Evolutionary conservation across 2,329 filamentous ascomycete genomes (phyloP).

Genomic region (Oidium heveae): DNA sequence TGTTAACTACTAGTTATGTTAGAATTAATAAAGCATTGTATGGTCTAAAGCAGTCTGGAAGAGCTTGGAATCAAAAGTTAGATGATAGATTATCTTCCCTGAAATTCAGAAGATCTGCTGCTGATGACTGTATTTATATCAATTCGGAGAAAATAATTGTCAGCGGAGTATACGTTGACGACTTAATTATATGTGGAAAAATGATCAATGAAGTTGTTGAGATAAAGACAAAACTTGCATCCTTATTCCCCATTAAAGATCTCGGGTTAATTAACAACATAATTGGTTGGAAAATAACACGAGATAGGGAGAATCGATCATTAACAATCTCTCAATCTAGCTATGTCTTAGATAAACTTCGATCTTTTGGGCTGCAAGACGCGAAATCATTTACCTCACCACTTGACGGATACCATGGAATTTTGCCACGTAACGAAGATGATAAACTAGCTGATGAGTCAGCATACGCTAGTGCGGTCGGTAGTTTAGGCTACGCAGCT

Average conservation of each 20-base stretch:
- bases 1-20: neutral
- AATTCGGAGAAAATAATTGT: neutral
- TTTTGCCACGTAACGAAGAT: neutral
- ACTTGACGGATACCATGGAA: neutral
- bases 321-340: neutral
- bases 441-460: neutral
- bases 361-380: neutral
- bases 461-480: neutral
- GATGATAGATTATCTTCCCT: neutral
- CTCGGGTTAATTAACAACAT: neutral
- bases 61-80: neutral
- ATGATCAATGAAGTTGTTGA: neutral
- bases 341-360: neutral
- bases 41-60: neutral
- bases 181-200: neutral
- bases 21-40: neutral
- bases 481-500: neutral
- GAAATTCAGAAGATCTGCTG: neutral
- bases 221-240: too few species aligned
- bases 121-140: neutral
- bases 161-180: neutral
- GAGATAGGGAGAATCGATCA: neutral
- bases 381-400: neutral
- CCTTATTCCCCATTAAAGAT: neutral
- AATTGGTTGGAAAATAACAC: neutral